Conservation (phyloP, 192 early-diverging fungal genomes). For the Neocallimastix lanati region DNA sequence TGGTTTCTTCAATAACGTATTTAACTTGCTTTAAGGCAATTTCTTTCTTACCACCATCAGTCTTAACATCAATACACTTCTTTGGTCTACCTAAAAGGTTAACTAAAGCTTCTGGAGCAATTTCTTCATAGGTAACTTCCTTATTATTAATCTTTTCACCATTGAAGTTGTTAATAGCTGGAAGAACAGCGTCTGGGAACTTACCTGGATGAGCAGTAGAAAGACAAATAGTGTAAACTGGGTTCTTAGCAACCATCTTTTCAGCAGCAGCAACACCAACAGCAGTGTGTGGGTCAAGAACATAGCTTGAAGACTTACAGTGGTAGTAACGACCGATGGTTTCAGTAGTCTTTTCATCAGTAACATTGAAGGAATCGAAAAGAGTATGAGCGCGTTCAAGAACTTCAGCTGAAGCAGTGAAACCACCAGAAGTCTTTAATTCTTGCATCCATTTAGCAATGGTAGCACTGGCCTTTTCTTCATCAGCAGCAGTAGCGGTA, state of each 20-base stretch:
- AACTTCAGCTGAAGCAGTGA: constrained; percentile 40
- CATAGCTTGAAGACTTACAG: constrained; percentile 20
- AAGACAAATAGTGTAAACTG: constrained; percentile 29
- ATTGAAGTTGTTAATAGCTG: constrained; percentile 24
- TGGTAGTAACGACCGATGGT: constrained; percentile 55
- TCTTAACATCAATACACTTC: constrained; percentile 16
- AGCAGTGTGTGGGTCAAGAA: constrained; percentile 91
- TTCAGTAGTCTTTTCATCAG: constrained; percentile 51
- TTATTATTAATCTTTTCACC: constrained; percentile 5
- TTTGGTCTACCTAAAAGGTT: constrained; percentile 18
- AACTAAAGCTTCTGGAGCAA: constrained; percentile 27
- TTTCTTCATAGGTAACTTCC: constrained; percentile 18
- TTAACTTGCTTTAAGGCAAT: constrained; percentile 5
- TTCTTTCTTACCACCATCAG: constrained; percentile 12
- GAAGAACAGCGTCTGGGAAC: constrained; percentile 78
- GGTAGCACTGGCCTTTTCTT: constrained; percentile 30
- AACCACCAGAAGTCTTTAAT: constrained; percentile 49
- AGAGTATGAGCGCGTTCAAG: constrained; percentile 44
- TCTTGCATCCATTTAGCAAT: constrained; percentile 61
- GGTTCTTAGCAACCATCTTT: neutral
- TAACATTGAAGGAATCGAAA: constrained; percentile 57
- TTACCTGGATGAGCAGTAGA: constrained; percentile 93
- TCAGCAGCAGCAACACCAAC: constrained; percentile 82
- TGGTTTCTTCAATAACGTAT: constrained; percentile 5
- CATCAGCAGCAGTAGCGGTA: constrained; percentile 10